Evolutionary conservation across 2,329 filamentous ascomycete species (phyloP).

Genomic region (Fusarium mangiferae): DNA sequence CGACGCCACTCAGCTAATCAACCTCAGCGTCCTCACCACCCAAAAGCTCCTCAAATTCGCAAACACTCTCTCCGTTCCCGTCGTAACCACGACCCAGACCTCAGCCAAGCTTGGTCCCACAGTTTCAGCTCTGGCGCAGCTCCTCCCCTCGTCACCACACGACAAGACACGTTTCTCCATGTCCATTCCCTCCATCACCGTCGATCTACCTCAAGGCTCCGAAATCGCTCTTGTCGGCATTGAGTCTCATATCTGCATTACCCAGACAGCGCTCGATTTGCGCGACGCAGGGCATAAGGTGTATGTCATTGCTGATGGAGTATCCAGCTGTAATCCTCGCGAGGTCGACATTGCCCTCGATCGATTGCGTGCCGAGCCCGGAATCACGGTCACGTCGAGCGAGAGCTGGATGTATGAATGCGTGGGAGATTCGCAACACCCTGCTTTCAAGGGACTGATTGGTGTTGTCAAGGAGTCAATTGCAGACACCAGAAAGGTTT

Average conservation of each 20-base stretch:
- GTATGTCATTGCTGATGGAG: constrained; percentile 88
- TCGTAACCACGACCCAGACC: constrained; percentile 89
- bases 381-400: constrained; percentile 83
- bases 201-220: constrained; percentile 50
- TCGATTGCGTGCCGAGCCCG: constrained; percentile 74
- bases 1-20: neutral
- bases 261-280: constrained; percentile 89
- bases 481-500: constrained; percentile 73
- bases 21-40: constrained; percentile 69
- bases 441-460: constrained; percentile 78
- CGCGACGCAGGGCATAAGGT: constrained; percentile 79
- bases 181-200: constrained; percentile 75
- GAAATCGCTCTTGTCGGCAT: constrained; percentile 87
- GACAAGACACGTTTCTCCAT: constrained; percentile 96
- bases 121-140: constrained; percentile 73
- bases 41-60: constrained; percentile 75
- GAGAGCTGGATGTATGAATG: constrained; percentile 92
- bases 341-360: constrained; percentile 84
- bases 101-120: constrained; percentile 81
- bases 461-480: constrained; percentile 81
- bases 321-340: constrained; percentile 85
- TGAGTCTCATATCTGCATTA: constrained; percentile 93
- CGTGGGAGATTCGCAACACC: constrained; percentile 80
- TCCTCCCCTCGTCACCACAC: constrained; percentile 65
- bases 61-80: constrained; percentile 75